A percentile compares a stretch with the other conserved stretches of the same genome.
phyloP scores from a whole-genome alignment of 2,329 filamentous ascomycete genomes.

The Clonostachys sp. region DNA sequence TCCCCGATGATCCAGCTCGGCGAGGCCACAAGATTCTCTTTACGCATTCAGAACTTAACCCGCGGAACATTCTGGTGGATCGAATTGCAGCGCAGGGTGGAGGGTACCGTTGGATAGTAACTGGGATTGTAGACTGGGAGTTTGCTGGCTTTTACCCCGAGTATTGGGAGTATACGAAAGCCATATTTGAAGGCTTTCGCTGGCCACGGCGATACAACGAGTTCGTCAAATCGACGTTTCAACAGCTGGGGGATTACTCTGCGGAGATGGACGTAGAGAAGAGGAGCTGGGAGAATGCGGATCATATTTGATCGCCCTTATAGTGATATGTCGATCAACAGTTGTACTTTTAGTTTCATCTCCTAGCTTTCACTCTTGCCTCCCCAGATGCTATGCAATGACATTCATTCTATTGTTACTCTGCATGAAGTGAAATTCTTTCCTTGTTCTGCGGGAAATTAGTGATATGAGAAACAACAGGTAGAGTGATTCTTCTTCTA shows the following conservation, averaged over 20 bases:
- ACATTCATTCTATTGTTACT: too few relatives aligned
- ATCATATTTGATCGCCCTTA: conserved; percentile 1
- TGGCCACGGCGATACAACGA: conserved; percentile 8
- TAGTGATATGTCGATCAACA: too few relatives aligned
- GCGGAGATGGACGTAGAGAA: conserved; percentile 13
- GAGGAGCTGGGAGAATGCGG: conserved; percentile 7
- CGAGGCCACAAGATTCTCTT: conserved; percentile 20
- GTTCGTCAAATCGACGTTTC: conserved; percentile 8
- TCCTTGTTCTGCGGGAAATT: too few relatives aligned
- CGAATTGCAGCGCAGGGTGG: conserved; percentile 4
- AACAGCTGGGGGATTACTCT: conserved; percentile 12
- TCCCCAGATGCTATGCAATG: too few relatives aligned
- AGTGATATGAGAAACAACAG: too few relatives aligned
- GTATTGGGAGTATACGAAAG: conserved; percentile 1
- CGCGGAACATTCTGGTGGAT: conserved; percentile 23
- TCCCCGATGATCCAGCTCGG: conserved; percentile 18
- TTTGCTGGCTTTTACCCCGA: conserved; percentile 1
- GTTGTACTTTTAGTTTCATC: too few relatives aligned
- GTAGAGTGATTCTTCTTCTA: too few relatives aligned
- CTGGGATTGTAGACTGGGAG: conserved; percentile 1
- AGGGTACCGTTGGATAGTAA: background rate
- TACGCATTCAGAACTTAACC: conserved; percentile 24
- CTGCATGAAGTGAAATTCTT: too few relatives aligned
- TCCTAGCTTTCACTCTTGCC: too few relatives aligned
- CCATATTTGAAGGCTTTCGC: conserved; percentile 11